Conservation (phyloP, 208 protist species). For the Giardia duodenalis region DNA sequence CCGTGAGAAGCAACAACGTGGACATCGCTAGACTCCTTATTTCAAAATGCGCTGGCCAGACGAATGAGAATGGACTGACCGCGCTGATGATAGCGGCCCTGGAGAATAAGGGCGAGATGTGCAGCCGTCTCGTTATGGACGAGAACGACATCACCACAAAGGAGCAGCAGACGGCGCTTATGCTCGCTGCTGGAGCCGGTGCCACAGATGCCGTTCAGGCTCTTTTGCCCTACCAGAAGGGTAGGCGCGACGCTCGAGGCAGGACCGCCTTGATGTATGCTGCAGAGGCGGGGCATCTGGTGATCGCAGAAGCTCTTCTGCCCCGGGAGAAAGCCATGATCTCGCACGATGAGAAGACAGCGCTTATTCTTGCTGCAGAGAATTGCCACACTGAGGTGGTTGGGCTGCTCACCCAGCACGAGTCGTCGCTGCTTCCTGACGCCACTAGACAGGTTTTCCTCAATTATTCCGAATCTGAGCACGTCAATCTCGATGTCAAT, state of each 20-base stretch:
- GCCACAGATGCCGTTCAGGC: background rate
- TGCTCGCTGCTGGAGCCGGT: background rate
- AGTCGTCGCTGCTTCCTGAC: background rate
- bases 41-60: background rate
- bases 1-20: background rate
- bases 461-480: background rate
- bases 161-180: background rate
- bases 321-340: background rate
- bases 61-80: background rate
- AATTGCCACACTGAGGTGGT: background rate
- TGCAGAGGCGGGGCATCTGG: background rate
- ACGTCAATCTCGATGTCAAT: background rate
- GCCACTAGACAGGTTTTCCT: background rate
- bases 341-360: background rate
- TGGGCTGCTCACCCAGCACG: background rate
- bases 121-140: background rate
- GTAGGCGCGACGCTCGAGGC: background rate
- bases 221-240: constrained; percentile 1
- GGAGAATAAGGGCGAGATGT: background rate
- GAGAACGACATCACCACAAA: background rate
- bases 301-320: background rate
- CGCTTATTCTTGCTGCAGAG: background rate
- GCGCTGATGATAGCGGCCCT: background rate
- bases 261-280: background rate
- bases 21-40: background rate